Evolutionary conservation across 2,329 filamentous ascomycete species (phyloP).

Genomic region (Ophiostoma himal-ulmi): DNA sequence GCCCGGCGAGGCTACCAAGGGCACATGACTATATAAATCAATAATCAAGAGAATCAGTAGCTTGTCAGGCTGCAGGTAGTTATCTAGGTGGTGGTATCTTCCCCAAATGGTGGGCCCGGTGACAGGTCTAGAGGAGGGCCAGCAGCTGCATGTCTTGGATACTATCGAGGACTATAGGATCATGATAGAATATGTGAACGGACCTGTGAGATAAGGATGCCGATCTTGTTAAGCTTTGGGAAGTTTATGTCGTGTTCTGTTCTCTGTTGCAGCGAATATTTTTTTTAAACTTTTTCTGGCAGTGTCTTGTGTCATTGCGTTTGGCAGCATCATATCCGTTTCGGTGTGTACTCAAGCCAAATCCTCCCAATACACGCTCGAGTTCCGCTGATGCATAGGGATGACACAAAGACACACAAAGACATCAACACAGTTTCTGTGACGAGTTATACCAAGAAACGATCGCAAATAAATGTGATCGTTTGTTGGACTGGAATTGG

Average conservation of each 20-base stretch:
- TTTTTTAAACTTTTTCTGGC: not conserved
- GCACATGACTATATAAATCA: slow-evolving; percentile 8
- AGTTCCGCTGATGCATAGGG: not conserved
- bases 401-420: not conserved
- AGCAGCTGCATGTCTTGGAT: slow-evolving; percentile 10
- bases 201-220: not conserved
- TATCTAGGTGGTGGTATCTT: not conserved
- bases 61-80: not conserved
- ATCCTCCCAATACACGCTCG: not conserved
- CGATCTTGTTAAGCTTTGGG: not conserved
- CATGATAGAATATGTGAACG: not conserved
- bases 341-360: not conserved
- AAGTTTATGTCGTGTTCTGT: not conserved
- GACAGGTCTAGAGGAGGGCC: not conserved
- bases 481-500: not conserved
- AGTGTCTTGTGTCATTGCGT: not conserved
- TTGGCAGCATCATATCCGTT: not conserved
- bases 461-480: not conserved
- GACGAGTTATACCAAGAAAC: not conserved
- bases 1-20: not conserved
- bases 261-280: not conserved
- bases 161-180: not conserved
- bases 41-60: not conserved
- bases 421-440: not conserved
- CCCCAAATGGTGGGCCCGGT: slow-evolving; percentile 6